phyloP scores from a whole-genome alignment of 2,329 filamentous ascomycete species.

The Sporothrix brasiliensis region DNA sequence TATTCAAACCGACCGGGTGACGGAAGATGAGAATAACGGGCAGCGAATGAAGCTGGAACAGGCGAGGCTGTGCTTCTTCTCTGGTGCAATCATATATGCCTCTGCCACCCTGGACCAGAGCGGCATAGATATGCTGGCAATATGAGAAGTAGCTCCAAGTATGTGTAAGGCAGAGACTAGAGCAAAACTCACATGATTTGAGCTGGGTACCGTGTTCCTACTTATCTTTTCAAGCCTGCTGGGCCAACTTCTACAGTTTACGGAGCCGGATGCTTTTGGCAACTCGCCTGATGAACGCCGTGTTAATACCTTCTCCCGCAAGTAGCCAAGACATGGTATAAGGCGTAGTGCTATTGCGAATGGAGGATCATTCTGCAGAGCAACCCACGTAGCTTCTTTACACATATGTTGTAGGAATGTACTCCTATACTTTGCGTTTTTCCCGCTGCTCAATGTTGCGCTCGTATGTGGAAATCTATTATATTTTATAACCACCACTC shows the following conservation, averaged over 20 bases:
- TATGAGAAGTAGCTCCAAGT: not conserved
- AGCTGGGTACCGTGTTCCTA: not conserved
- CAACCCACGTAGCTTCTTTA: not conserved
- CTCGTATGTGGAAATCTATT: slow-evolving; percentile 6
- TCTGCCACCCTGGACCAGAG: not conserved
- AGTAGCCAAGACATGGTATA: not conserved
- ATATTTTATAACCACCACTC: not conserved
- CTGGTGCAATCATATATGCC: not conserved
- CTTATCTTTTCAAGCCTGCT: not conserved
- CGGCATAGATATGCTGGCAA: not conserved
- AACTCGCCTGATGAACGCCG: no score
- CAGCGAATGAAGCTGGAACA: not conserved
- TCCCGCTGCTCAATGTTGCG: not conserved
- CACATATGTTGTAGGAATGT: not conserved
- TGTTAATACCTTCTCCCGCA: no score
- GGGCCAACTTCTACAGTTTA: not conserved
- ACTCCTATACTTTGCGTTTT: not conserved
- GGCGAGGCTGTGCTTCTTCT: slow-evolving; percentile 11
- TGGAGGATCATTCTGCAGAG: no score
- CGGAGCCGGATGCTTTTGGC: not conserved
- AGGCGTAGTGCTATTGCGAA: no score
- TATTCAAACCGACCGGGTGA: not conserved
- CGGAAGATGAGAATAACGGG: not conserved
- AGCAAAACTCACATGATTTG: not conserved
- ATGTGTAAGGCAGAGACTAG: not conserved